These are phyloP conservation scores for Elongisporangium undulatum DNA, from an alignment of 352 stramenopile species.

Conservation along the genomic window DNA sequence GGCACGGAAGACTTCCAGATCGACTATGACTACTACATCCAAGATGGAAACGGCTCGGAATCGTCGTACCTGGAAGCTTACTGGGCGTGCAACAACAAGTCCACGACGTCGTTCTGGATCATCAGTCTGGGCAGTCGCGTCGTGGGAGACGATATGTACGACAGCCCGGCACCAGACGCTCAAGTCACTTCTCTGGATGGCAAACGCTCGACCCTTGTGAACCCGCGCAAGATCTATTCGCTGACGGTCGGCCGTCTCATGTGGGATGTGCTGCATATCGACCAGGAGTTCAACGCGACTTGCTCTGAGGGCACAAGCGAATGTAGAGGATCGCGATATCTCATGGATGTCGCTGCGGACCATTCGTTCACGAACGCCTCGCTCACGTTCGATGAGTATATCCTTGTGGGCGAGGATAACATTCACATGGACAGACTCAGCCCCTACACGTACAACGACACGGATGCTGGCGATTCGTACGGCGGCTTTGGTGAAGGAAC, in stretches of 20 bases:
- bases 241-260: neutral
- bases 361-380: too few species aligned
- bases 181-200: neutral
- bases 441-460: neutral
- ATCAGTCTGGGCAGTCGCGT: neutral
- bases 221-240: neutral
- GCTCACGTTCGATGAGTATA: neutral
- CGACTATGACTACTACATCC: constrained; percentile 19
- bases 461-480: neutral
- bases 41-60: neutral
- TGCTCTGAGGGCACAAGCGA: neutral
- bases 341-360: too few species aligned
- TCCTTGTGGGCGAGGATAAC: neutral
- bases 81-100: constrained; percentile 6
- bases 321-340: neutral
- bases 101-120: neutral
- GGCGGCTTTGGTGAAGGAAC: constrained; percentile 7
- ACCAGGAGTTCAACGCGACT: neutral
- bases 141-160: neutral
- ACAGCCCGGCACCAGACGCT: neutral
- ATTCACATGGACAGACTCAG: neutral
- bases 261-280: neutral
- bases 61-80: neutral
- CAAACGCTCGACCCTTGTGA: neutral
- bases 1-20: constrained; percentile 22